A percentile compares a stretch with the other conserved stretches of the same genome.
Conservation (phyloP, 805 yeast genomes). For the Cyberlindnera xylosilytica region DNA sequence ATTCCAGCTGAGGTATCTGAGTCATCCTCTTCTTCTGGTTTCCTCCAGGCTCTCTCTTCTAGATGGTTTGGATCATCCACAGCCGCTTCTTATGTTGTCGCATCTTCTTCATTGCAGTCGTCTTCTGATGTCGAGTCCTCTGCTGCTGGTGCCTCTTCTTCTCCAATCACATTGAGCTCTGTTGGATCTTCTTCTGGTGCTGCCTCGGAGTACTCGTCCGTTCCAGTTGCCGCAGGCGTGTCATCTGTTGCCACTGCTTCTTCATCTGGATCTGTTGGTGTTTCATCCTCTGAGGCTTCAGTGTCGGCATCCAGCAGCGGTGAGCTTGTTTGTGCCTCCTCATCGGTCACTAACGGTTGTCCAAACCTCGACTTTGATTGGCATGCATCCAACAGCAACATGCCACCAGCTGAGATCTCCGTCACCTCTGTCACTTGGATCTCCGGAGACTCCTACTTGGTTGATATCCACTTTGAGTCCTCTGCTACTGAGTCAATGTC, state of each 20-base stretch:
- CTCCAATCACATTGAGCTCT: too few relatives aligned
- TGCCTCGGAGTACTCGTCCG: too few relatives aligned
- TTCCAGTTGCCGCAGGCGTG: too few relatives aligned
- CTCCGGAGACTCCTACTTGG: conserved; percentile 13
- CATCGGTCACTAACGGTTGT: conserved; percentile 9
- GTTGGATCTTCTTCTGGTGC: too few relatives aligned
- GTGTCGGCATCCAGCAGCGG: not conserved
- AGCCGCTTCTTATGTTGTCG: too few relatives aligned
- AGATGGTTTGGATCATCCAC: too few relatives aligned
- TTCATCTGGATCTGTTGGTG: not conserved
- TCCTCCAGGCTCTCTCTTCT: too few relatives aligned
- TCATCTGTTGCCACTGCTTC: not conserved
- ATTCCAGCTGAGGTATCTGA: too few relatives aligned
- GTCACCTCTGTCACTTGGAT: conserved; percentile 14
- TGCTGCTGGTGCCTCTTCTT: too few relatives aligned
- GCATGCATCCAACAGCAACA: conserved; percentile 11
- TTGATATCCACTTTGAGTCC: conserved; percentile 14
- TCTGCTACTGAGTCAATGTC: not conserved
- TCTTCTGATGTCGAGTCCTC: conserved; percentile 1
- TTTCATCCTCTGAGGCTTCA: too few relatives aligned
- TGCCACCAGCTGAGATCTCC: conserved; percentile 15
- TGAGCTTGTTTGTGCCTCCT: not conserved
- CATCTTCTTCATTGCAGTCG: too few relatives aligned
- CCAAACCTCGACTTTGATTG: conserved; percentile 15
- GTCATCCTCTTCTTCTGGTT: too few relatives aligned